Base-by-base conservation (phyloP, 345 rosid species). In the Brassica nigra region DNA sequence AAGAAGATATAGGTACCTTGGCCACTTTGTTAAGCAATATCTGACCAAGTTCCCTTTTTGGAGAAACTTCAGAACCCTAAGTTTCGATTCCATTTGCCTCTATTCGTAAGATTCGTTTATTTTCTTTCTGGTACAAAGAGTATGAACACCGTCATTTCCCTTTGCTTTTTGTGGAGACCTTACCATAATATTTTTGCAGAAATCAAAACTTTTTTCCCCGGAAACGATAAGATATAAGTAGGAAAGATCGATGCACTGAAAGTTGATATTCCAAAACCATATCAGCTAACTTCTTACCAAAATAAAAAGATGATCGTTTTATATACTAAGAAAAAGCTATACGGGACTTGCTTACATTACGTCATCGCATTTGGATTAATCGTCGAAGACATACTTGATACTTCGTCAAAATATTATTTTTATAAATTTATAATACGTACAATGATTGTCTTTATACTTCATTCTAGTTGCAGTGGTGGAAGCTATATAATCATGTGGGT, bases 1-100 rank as follows among this genome's bases (percentile, higher is more conserved):
- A 70, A 62, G 63, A 1, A 39, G 27, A 59, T 0, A 66, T 20
- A 68, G 70, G 47, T 57, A 74, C 78, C 82, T 79, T 79, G 74
- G 82, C 82, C 82, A 67, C 78, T 74, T 73, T 68, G 69, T 68
- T 68, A 79, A 79, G 82, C 82, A 79, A 79, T 74, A n/a, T 79
- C 47, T 79, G 78, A 27, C 82, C 27, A 55, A 68, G 58, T 61
- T 28, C 71, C 66, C 71, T 68, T 80, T 80, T n/a, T 62, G 71
- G 61, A 62, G 65, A 74, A 68, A 68, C 71, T 74, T 62, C 70
- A 54, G 68, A 62, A 16, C 66, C 64, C 71, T 52, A 52, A 27
- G 9, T 80, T 80, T 74, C 57, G 70, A 79, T 59, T 62, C 57
- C 66, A 66, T 75, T 66, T 64, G 33, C 47, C 63, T 74, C n/a